Base-by-base conservation (phyloP, 2,329 filamentous ascomycete genomes). In the Dactylellina drechsleri region DNA sequence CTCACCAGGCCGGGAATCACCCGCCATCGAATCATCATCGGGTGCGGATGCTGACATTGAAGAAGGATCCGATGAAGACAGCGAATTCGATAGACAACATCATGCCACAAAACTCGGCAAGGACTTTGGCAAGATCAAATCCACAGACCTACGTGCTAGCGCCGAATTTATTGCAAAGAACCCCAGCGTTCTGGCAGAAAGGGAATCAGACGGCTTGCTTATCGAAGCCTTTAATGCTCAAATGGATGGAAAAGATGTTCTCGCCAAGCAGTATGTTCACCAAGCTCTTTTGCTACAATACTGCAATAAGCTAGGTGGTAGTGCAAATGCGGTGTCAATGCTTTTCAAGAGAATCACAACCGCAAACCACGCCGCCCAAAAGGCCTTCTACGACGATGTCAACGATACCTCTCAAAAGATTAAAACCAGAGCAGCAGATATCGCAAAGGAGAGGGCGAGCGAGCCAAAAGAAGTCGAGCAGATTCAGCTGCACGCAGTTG, bases 301-400 rank as follows among this genome's bases (percentile, higher is more conserved):
- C 84, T 99, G 95, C 83, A 89, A 94, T 8, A 90, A 92, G 49
- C 86, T 99, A 13, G 79, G 79, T 5, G 93, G 94, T 76, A 89
- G 88, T 77, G 92, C 98, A 79, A 62, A 67, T 18, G 94, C 94
- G 20, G 93, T 97, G 7, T 87, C 88, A 4, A 84, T 98, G 31
- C 99, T 99, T 85, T 99, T 99, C 87, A 96, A 95, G 84, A 91
- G 85, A 70, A 93, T 99, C 82, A 95, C 91, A 20, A 96, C 91
- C 2, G 89, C 88, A 79, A 92, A 90, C 36, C 94, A 99, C 83
- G 91, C 97, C 83, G 96, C 95, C 5, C 90, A 91, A 79, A 92
- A 92, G 52, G 87, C 98, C 52, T 99, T 99, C 85, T 88, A 87
- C 81, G 94, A 97, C 82, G 95, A 99, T 81, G 93, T 99, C 52